A percentile compares a stretch with the other conserved stretches of the same genome.
These are phyloP conservation scores for Syzygium jambos DNA, from an alignment of 345 rosid species.

Conservation along the genomic window DNA sequence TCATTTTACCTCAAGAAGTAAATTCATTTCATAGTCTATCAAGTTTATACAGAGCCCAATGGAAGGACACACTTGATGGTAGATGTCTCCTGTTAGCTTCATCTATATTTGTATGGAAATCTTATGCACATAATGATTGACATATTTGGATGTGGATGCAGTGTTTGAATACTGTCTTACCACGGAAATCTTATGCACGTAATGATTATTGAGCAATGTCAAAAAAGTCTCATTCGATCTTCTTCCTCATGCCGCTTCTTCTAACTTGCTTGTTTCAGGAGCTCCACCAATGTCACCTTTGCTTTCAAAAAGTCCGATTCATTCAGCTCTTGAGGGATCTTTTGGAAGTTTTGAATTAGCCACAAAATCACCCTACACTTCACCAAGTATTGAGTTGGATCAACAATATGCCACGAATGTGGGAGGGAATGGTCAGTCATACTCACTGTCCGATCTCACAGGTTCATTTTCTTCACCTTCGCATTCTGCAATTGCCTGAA, in stretches of 20 bases:
- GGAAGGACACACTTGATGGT: no score
- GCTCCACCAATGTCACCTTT: neutral
- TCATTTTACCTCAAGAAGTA: no score
- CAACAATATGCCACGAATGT: neutral
- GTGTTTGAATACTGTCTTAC: slow-evolving; percentile 91
- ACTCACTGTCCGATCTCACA: neutral
- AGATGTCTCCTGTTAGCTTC: no score
- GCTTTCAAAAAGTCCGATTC: neutral
- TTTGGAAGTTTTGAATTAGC: neutral
- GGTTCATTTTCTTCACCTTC: neutral
- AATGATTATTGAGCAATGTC: no score
- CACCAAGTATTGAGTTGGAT: neutral
- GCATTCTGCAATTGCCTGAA: no score
- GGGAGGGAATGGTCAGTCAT: neutral
- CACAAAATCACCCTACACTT: neutral
- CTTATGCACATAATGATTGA: neutral
- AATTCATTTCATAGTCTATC: no score
- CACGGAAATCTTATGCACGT: slow-evolving; percentile 8
- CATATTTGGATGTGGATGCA: slow-evolving; percentile 4
- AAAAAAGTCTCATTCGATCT: no score
- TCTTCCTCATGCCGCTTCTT: no score
- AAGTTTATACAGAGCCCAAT: no score
- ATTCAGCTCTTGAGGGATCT: neutral
- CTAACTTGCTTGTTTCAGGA: no score
- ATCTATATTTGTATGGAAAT: no score